Percentiles rank a stretch among this genome's conserved stretches.
Evolutionary conservation across 345 rosid species (phyloP).

Genomic region (Syzygium aqueum): DNA sequence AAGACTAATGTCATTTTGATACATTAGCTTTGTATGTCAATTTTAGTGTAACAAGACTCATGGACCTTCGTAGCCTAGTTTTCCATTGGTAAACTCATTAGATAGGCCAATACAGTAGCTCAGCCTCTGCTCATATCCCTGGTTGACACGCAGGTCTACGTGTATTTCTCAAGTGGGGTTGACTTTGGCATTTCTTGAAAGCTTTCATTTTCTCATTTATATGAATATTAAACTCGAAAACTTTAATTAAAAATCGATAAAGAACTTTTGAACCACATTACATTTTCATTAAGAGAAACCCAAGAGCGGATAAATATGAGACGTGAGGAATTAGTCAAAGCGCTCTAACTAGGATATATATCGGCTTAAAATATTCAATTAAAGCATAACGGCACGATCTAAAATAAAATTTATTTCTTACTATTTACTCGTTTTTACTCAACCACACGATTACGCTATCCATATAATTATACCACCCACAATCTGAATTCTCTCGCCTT

Average conservation of each 20-base stretch:
- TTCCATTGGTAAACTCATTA: neutral
- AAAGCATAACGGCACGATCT: neutral
- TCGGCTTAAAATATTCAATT: neutral
- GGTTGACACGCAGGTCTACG: neutral
- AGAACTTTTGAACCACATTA: neutral
- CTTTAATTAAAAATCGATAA: neutral
- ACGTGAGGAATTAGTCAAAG: neutral
- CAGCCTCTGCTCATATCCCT: neutral
- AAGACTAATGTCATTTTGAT: neutral
- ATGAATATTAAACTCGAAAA: neutral
- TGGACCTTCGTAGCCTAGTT: neutral
- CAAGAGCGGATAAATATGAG: neutral
- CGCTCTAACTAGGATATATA: neutral
- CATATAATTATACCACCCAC: neutral
- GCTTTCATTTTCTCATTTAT: neutral
- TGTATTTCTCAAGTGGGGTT: neutral
- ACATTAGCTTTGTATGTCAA: neutral
- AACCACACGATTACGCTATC: neutral
- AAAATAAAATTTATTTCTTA: neutral
- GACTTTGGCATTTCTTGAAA: neutral
- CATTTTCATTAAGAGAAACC: neutral
- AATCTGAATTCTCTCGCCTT: neutral
- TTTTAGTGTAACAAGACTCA: neutral
- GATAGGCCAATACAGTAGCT: neutral
- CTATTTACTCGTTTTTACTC: neutral